phyloP scores from a whole-genome alignment of 2,329 filamentous ascomycete species.

The Monosporascus cannonballus region DNA sequence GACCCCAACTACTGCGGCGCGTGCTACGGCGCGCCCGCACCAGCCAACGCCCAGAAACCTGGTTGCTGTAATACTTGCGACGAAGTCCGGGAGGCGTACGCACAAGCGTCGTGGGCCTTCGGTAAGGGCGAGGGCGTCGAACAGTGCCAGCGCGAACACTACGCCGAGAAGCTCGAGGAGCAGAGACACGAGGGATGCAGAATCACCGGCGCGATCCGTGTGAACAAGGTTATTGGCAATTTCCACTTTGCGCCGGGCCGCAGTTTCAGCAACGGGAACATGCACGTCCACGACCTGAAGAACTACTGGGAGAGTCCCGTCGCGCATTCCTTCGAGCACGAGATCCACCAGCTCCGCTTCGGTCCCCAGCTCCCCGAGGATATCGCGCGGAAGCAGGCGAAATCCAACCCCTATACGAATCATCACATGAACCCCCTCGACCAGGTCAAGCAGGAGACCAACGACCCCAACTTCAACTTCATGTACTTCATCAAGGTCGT shows the following conservation, averaged over 20 bases:
- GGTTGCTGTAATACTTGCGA: slow-evolving; percentile 97
- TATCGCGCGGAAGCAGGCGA: slow-evolving; percentile 51
- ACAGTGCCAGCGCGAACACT: slow-evolving; percentile 93
- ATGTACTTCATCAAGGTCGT: slow-evolving; percentile 99
- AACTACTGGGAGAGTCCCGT: slow-evolving; percentile 80
- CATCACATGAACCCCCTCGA: slow-evolving; percentile 93
- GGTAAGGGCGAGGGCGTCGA: slow-evolving; percentile 87
- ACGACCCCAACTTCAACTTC: slow-evolving; percentile 84
- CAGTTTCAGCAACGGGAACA: slow-evolving; percentile 91
- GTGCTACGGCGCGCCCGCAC: slow-evolving; percentile 81
- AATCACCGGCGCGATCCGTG: slow-evolving; percentile 82
- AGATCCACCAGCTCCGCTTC: slow-evolving; percentile 84
- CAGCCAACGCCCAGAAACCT: slow-evolving; percentile 64
- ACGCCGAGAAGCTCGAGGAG: slow-evolving; percentile 77
- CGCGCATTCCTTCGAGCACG: slow-evolving; percentile 82
- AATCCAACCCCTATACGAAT: slow-evolving; percentile 66
- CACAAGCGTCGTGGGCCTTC: slow-evolving; percentile 85
- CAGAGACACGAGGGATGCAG: slow-evolving; percentile 91
- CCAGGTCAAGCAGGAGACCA: slow-evolving; percentile 66
- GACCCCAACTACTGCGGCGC: slow-evolving; percentile 88
- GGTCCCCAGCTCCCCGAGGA: slow-evolving; percentile 82
- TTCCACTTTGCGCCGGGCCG: slow-evolving; percentile 97
- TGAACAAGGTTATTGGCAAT: slow-evolving; percentile 98
- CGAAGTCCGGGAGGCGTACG: slow-evolving; percentile 93
- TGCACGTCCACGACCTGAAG: slow-evolving; percentile 96